A percentile compares a stretch with the other conserved stretches of the same genome.
Evolutionary conservation across 345 rosid species (phyloP).

Genomic region (Psidium guajava): DNA sequence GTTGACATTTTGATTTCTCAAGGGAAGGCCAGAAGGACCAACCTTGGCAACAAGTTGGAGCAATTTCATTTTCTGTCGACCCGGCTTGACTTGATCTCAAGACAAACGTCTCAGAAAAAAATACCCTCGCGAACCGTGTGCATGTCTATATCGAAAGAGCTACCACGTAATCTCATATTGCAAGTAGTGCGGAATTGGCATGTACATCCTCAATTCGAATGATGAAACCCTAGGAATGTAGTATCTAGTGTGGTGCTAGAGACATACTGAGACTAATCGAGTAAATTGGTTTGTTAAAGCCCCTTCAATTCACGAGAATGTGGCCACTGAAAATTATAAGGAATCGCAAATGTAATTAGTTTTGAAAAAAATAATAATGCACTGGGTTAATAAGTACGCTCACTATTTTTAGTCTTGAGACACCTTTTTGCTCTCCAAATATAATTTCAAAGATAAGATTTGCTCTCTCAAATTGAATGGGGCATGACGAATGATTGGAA

Average conservation of each 20-base stretch:
- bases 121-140: background rate
- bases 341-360: background rate
- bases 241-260: background rate
- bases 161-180: too few relatives aligned
- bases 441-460: background rate
- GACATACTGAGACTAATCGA: background rate
- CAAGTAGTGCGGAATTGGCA: background rate
- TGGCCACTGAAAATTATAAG: background rate
- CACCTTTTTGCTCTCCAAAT: background rate
- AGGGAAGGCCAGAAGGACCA: background rate
- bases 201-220: too few relatives aligned
- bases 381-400: background rate
- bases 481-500: too few relatives aligned
- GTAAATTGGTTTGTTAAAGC: background rate
- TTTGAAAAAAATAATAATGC: background rate
- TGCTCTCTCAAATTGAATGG: too few relatives aligned
- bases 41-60: background rate
- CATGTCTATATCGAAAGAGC: too few relatives aligned
- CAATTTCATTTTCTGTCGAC: background rate
- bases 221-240: background rate
- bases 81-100: background rate
- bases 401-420: too few relatives aligned
- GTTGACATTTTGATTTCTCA: background rate
- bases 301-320: background rate
- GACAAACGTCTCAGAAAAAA: background rate